Base-by-base conservation (phyloP, 2,329 filamentous ascomycete genomes). In the Neoarthrinium moseri region DNA sequence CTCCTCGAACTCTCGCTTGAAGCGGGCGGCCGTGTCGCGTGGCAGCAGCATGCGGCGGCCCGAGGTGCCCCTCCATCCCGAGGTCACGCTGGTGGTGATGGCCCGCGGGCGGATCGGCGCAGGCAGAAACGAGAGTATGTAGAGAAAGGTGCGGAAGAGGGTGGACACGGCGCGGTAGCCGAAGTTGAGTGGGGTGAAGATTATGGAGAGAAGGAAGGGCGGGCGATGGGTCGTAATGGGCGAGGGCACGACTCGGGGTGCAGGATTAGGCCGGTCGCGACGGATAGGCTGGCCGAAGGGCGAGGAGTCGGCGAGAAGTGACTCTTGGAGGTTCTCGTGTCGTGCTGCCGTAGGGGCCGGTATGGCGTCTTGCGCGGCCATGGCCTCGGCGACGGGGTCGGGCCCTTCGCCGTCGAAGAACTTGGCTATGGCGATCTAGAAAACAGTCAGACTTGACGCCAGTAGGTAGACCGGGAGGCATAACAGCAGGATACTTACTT, bases 391-490 rank as follows among this genome's bases (percentile, higher is more conserved):
- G 15, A 92, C 73, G 11, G 83, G 86, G 63, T 95, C 89, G 39
- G 90, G 81, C 4, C 86, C 86, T 70, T 97, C 94, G 56, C 94
- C 94, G 60, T 99, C 94, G 65, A 96, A 99, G 80, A 97, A 97
- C 63, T 95, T 95, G 54, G 94, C 83, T 53, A 99, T 92, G 47
- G 94, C 92, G 58, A 97, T 96, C 86, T 96, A 62, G 4, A 46
- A 12, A 15, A n/a, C n/a, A n/a, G n/a, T n/a, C n/a, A n/a, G n/a
- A n/a, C n/a, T n/a, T n/a, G n/a, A n/a, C n/a, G n/a, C n/a, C n/a
- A n/a, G n/a, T n/a, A n/a, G n/a, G n/a, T n/a, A n/a, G n/a, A n/a
- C n/a, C n/a, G n/a, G n/a, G n/a, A n/a, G n/a, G n/a, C n/a, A n/a
- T n/a, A n/a, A n/a, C n/a, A n/a, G n/a, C n/a, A n/a, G n/a, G n/a